Conservation (phyloP, 2,329 filamentous ascomycete genomes). For the Allantophomopsis lycopodina region DNA sequence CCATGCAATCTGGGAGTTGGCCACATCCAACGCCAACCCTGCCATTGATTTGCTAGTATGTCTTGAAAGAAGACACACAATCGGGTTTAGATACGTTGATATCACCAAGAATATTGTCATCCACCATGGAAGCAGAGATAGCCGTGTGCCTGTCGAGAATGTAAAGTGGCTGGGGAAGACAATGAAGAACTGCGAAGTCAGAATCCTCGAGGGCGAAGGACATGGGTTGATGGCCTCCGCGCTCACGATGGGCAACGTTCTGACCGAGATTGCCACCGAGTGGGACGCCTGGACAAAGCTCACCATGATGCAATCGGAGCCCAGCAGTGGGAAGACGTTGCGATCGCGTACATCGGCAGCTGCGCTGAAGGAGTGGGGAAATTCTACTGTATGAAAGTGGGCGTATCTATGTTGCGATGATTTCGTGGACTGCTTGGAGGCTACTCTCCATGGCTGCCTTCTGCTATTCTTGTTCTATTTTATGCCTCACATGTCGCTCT, state of each 20-base stretch:
- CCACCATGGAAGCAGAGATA: slow-evolving; percentile 84
- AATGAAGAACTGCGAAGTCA: slow-evolving; percentile 86
- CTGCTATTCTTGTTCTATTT: no score
- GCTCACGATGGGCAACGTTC: slow-evolving; percentile 80
- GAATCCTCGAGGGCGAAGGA: slow-evolving; percentile 80
- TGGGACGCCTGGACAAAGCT: slow-evolving; percentile 78
- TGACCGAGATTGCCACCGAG: slow-evolving; percentile 87
- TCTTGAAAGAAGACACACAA: slow-evolving; percentile 76
- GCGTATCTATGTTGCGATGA: no score
- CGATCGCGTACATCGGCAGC: no score
- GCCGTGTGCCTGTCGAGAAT: slow-evolving; percentile 86
- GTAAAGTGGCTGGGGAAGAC: slow-evolving; percentile 88
- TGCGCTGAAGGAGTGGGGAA: no score
- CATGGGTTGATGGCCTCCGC: slow-evolving; percentile 95
- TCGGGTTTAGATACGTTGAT: slow-evolving; percentile 94
- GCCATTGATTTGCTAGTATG: slow-evolving; percentile 89
- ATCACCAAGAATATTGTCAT: slow-evolving; percentile 86
- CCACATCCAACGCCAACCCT: slow-evolving; percentile 83
- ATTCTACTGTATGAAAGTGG: no score
- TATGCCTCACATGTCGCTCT: no score
- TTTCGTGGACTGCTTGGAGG: no score
- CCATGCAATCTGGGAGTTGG: slow-evolving; percentile 86
- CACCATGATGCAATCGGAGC: slow-evolving; percentile 17
- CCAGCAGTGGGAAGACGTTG: no score
- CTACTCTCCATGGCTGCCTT: no score